A percentile compares a stretch with the other conserved stretches of the same genome.
These are phyloP conservation scores for Exophiala viscosa DNA, from an alignment of 2,329 filamentous ascomycete species.

Conservation along the genomic window DNA sequence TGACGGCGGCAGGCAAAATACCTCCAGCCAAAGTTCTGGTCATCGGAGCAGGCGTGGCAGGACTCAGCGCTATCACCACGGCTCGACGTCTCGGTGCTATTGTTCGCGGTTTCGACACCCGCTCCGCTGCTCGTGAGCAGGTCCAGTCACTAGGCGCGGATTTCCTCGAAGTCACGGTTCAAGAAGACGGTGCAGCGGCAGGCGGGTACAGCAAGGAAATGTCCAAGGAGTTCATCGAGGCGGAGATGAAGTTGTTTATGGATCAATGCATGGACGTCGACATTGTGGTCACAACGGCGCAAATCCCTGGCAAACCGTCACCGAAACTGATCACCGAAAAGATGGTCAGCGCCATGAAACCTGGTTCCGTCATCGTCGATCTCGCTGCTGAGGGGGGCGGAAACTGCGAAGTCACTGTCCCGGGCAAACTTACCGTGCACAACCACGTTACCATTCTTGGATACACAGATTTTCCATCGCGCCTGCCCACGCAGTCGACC, in stretches of 20 bases:
- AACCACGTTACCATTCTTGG: slow-evolving; percentile 82
- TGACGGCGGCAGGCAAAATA: slow-evolving; percentile 85
- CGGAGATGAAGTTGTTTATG: slow-evolving; percentile 88
- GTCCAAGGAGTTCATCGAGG: slow-evolving; percentile 89
- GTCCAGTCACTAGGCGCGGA: slow-evolving; percentile 87
- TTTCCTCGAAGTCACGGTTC: slow-evolving; percentile 78
- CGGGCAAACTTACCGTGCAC: slow-evolving; percentile 66
- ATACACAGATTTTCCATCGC: slow-evolving; percentile 86
- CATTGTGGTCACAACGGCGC: slow-evolving; percentile 87
- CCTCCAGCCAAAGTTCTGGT: slow-evolving; percentile 86
- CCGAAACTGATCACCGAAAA: slow-evolving; percentile 79
- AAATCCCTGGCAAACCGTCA: slow-evolving; percentile 79
- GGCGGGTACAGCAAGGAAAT: slow-evolving; percentile 91
- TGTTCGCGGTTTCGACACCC: slow-evolving; percentile 86
- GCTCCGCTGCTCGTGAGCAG: slow-evolving; percentile 80
- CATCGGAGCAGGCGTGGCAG: slow-evolving; percentile 85
- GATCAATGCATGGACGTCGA: slow-evolving; percentile 84
- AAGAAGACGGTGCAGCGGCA: slow-evolving; percentile 79
- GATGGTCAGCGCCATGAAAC: slow-evolving; percentile 82
- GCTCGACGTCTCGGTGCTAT: slow-evolving; percentile 83
- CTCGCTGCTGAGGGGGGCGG: slow-evolving; percentile 83
- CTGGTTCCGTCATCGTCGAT: slow-evolving; percentile 83
- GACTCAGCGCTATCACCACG: slow-evolving; percentile 81
- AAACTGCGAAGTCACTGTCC: slow-evolving; percentile 77
- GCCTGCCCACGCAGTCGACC: slow-evolving; percentile 82